A percentile compares a stretch with the other conserved stretches of the same genome.
Evolutionary conservation across 2,329 filamentous ascomycete genomes (phyloP).

Genomic region (Penicillium palitans): DNA sequence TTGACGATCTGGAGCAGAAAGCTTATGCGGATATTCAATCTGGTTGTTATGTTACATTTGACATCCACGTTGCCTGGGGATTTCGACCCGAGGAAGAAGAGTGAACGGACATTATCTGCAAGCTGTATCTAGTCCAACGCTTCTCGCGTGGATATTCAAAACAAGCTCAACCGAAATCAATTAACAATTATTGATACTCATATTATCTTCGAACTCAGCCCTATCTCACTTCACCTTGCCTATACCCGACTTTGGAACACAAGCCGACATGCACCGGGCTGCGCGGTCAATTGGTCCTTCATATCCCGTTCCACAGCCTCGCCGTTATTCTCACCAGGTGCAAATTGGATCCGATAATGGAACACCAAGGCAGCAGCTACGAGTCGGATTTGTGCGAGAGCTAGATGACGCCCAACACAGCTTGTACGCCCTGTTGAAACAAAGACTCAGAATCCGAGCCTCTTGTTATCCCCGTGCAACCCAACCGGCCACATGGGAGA

Average conservation of each 20-base stretch:
- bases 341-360: conserved; percentile 1
- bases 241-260: neutral
- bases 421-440: conserved; percentile 1
- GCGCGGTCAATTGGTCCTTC: conserved; percentile 9
- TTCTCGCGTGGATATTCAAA: neutral
- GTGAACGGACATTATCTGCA: neutral
- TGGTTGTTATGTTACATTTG: conserved; percentile 13
- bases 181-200: too few species aligned
- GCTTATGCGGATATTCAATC: conserved; percentile 12
- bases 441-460: neutral
- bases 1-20: conserved; percentile 8
- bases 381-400: conserved; percentile 6
- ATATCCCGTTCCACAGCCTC: conserved; percentile 7
- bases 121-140: neutral
- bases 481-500: neutral
- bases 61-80: conserved; percentile 13
- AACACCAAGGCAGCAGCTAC: neutral
- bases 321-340: neutral
- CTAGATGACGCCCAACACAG: conserved; percentile 9
- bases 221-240: neutral
- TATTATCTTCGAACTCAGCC: neutral
- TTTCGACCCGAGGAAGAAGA: neutral
- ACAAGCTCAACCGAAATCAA: neutral
- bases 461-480: neutral
- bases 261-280: conserved; percentile 3